Conservation (phyloP, 805 yeast genomes). For the Candida manassasensis region DNA sequence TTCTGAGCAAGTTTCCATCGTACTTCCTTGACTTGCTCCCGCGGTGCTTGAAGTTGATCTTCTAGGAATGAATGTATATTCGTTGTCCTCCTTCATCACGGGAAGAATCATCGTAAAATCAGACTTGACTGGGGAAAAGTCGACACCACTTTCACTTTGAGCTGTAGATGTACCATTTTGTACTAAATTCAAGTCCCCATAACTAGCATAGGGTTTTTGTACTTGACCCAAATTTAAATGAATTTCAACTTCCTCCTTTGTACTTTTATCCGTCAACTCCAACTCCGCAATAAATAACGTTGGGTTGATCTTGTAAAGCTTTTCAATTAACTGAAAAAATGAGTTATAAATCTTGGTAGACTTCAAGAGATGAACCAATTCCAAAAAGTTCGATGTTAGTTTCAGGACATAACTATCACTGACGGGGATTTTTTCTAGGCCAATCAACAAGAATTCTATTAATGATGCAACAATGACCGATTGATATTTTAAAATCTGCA, state of each 20-base stretch:
- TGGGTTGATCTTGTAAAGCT: constrained; percentile 27
- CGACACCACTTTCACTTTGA: not conserved
- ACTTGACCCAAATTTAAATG: constrained; percentile 5
- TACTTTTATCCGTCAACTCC: constrained; percentile 15
- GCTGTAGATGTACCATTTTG: not conserved
- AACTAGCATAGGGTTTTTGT: not conserved
- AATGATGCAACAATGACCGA: constrained; percentile 23
- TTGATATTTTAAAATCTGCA: constrained; percentile 34
- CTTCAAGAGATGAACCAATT: constrained; percentile 28
- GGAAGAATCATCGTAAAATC: constrained; percentile 32
- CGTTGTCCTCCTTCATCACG: constrained; percentile 8
- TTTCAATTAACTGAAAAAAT: constrained; percentile 21
- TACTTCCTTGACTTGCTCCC: constrained; percentile 14
- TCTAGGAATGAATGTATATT: constrained; percentile 2
- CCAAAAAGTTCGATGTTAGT: constrained; percentile 23
- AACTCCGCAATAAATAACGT: constrained; percentile 23
- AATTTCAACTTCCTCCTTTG: constrained; percentile 28
- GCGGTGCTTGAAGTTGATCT: not conserved
- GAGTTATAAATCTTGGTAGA: constrained; percentile 22
- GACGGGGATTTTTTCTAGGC: constrained; percentile 29
- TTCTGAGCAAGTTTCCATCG: no score
- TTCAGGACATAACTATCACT: constrained; percentile 26
- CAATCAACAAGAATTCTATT: constrained; percentile 22
- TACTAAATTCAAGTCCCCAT: not conserved
- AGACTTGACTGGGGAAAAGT: constrained; percentile 27